Evolutionary conservation across 2,329 filamentous ascomycete genomes (phyloP).

Genomic region (Teratosphaeria zuluensis): DNA sequence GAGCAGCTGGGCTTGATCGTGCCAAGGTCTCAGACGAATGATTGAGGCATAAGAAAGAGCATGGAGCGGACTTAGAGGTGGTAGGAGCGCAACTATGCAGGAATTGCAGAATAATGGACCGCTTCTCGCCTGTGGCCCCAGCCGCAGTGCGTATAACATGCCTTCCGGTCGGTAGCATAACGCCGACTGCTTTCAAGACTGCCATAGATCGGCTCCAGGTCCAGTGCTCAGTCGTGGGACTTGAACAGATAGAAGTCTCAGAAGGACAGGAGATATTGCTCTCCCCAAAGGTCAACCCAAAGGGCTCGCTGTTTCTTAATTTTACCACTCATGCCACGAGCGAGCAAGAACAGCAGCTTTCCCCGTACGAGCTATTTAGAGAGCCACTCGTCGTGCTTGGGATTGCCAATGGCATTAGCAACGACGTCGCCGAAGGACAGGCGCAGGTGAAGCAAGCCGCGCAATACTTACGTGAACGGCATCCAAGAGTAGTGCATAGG

Average conservation of each 20-base stretch:
- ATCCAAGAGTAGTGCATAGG: slow-evolving; percentile 24
- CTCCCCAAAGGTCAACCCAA: slow-evolving; percentile 77
- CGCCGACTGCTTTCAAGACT: slow-evolving; percentile 64
- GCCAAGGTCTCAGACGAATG: neutral
- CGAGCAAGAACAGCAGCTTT: slow-evolving; percentile 67
- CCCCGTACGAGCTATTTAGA: slow-evolving; percentile 83
- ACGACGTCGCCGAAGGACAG: slow-evolving; percentile 40
- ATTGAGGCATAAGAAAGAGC: neutral
- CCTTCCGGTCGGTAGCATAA: slow-evolving; percentile 79
- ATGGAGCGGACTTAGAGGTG: neutral
- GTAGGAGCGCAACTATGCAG: slow-evolving; percentile 5
- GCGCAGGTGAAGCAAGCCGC: slow-evolving; percentile 21
- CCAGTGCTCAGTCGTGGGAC: slow-evolving; percentile 60
- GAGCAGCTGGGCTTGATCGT: neutral
- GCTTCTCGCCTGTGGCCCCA: slow-evolving; percentile 81
- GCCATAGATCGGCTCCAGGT: slow-evolving; percentile 70
- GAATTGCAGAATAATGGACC: slow-evolving; percentile 43
- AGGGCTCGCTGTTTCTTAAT: slow-evolving; percentile 80
- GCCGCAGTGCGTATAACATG: slow-evolving; percentile 83
- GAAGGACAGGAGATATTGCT: slow-evolving; percentile 30
- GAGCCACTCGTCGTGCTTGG: slow-evolving; percentile 77
- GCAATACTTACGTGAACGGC: slow-evolving; percentile 21
- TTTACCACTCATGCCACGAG: slow-evolving; percentile 70
- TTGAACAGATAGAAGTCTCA: slow-evolving; percentile 13
- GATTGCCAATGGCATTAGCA: slow-evolving; percentile 66